Evolutionary conservation across 2,329 filamentous ascomycete genomes (phyloP).

Genomic region (Trichoderma atrobrunneum): DNA sequence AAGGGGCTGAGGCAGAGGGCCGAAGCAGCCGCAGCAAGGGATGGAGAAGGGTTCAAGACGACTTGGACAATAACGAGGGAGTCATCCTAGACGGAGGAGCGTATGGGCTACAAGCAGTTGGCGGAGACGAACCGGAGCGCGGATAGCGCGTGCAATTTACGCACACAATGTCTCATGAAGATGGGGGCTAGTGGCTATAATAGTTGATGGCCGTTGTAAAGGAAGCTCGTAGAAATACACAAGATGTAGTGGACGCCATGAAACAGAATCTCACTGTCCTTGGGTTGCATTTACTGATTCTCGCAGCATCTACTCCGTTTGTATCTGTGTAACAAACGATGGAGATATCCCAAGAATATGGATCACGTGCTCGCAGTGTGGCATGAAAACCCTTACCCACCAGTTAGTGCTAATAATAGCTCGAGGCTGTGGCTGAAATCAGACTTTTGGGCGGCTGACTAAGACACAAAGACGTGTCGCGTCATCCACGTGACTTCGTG

Average conservation of each 20-base stretch:
- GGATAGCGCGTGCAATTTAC: conserved; percentile 26
- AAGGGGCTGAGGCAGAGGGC: conserved; percentile 43
- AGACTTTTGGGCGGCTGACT: not conserved
- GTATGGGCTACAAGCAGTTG: conserved; percentile 35
- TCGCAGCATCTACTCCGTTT: not conserved
- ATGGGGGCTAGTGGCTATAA: not conserved
- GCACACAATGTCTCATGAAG: not conserved
- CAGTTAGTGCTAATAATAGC: not conserved
- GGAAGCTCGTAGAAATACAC: not conserved
- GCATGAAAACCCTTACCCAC: not conserved
- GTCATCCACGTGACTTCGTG: conserved; percentile 35
- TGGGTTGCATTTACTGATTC: too few relatives aligned
- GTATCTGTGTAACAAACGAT: too few relatives aligned
- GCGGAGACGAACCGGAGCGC: conserved; percentile 38
- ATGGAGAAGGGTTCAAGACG: conserved; percentile 62
- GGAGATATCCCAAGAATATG: not conserved
- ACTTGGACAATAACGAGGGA: conserved; percentile 56
- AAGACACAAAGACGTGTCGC: conserved; percentile 17
- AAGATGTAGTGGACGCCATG: not conserved
- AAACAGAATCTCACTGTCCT: too few relatives aligned
- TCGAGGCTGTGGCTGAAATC: not conserved
- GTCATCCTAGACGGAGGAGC: conserved; percentile 58
- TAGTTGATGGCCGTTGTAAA: not conserved
- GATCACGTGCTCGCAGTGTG: not conserved
- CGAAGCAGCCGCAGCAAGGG: conserved; percentile 43